A percentile compares a stretch with the other conserved stretches of the same genome.
phyloP scores from a whole-genome alignment of 2,329 filamentous ascomycete species.

The Fusarium solani-melongenae region DNA sequence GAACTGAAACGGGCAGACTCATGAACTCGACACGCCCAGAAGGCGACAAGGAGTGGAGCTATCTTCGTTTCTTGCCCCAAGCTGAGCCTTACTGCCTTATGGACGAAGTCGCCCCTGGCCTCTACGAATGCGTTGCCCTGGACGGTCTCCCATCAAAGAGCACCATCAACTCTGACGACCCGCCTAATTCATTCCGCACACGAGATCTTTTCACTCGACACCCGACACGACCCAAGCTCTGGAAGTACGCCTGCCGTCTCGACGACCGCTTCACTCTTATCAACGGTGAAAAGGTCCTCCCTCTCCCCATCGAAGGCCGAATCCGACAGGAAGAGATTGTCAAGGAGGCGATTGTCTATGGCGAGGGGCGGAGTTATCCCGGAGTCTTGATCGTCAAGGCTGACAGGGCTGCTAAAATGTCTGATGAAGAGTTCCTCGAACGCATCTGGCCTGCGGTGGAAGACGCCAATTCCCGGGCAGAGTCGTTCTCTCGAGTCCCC shows the following conservation, averaged over 20 bases:
- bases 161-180: slow-evolving; percentile 51
- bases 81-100: slow-evolving; percentile 39
- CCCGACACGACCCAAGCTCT: slow-evolving; percentile 52
- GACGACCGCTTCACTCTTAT: slow-evolving; percentile 59
- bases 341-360: slow-evolving; percentile 68
- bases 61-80: slow-evolving; percentile 46
- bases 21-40: slow-evolving; percentile 42
- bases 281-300: slow-evolving; percentile 62
- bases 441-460: slow-evolving; percentile 62
- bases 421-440: slow-evolving; percentile 58
- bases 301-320: slow-evolving; percentile 61
- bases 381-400: slow-evolving; percentile 65
- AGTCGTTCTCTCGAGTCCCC: slow-evolving; percentile 64
- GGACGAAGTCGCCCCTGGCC: slow-evolving; percentile 45
- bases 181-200: slow-evolving; percentile 57
- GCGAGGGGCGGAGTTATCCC: slow-evolving; percentile 61
- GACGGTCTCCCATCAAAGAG: slow-evolving; percentile 53
- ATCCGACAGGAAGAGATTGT: slow-evolving; percentile 64
- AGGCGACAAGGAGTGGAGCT: slow-evolving; percentile 45
- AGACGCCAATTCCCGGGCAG: slow-evolving; percentile 60
- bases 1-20: slow-evolving; percentile 43
- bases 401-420: slow-evolving; percentile 54
- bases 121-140: slow-evolving; percentile 52
- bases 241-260: slow-evolving; percentile 58
- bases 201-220: slow-evolving; percentile 58